Evolutionary conservation across 2,329 filamentous ascomycete genomes (phyloP), one percentile per base, ranked within the genome.

Genomic region (Ascochyta fabae): DNA sequence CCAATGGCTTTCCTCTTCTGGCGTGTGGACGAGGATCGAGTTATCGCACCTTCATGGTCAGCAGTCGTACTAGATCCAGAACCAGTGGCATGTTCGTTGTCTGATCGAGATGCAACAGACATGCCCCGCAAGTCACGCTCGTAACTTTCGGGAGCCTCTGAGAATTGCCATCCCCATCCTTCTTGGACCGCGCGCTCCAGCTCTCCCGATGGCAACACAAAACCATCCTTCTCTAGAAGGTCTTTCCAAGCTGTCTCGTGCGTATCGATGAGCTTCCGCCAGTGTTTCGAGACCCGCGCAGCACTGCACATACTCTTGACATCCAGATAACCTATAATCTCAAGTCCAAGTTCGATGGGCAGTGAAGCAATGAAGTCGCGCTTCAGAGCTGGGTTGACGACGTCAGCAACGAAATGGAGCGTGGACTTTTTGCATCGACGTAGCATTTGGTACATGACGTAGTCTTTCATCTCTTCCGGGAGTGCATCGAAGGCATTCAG

Each of bases 121-220:
- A 83, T 74, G 50, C 86, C 83, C 3, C 90, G 91, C 44, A 97
- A 77, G 71, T 99, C 93, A 54, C 86, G 84, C 75, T 99, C 95
- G 51, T 84, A 91, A 23, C 90, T 91, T 48, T 90, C 85, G 4
- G 83, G 76, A 0, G 89, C 90, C 51, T 86, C 84, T 0, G 93
- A 91, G 70, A 94, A 91, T 73, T 99, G 95, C 92, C 95, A 99
- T 13, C 93, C 95, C 95, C 95, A 99, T 13, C 95, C 95, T 79
- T 98, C 91, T 38, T 82, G 81, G 51, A 98, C 92, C 27, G 95
- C 93, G 65, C 88, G 88, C 61, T 91, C 87, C 23, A 99, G 81
- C 75, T 99, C 95, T 16, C 91, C 91, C 0, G 88, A 81, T 0
- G 92, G 88, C 2, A 99, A 80, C 26, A 80, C 80, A 74, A 91